These are phyloP conservation scores for Polyporus arcularius DNA, from an alignment of 768 basidiomycete species.

Conservation along the genomic window DNA sequence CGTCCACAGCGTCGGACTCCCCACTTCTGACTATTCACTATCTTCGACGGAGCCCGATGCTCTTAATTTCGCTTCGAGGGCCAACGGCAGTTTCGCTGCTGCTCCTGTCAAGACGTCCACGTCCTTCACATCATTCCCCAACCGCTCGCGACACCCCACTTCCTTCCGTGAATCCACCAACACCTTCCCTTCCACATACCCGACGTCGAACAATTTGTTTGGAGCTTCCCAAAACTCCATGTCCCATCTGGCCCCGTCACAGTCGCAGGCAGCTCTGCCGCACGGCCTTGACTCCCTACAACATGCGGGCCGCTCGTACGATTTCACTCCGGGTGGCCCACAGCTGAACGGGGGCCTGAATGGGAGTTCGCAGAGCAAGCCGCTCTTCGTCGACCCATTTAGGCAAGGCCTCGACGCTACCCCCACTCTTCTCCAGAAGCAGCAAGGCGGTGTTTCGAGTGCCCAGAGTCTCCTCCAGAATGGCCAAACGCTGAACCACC, in stretches of 20 bases:
- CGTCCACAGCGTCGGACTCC: constrained; percentile 39
- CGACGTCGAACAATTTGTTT: constrained; percentile 27
- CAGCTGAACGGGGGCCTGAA: constrained; percentile 19
- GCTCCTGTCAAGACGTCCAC: constrained; percentile 38
- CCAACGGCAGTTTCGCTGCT: constrained; percentile 36
- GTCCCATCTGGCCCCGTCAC: constrained; percentile 37
- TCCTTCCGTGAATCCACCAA: constrained; percentile 31
- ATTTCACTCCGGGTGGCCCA: constrained; percentile 32
- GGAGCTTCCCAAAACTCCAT: constrained; percentile 27
- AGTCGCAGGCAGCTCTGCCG: constrained; percentile 31
- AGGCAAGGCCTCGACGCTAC: constrained; percentile 25
- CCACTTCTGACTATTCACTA: constrained; percentile 38
- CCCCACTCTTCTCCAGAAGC: constrained; percentile 20
- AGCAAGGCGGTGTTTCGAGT: constrained; percentile 10
- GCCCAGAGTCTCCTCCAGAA: constrained; percentile 18
- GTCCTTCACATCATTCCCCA: constrained; percentile 33
- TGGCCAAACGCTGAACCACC: constrained; percentile 35
- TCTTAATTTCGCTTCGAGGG: constrained; percentile 33
- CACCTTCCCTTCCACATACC: constrained; percentile 30
- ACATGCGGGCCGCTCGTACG: constrained; percentile 33
- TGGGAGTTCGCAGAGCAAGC: constrained; percentile 19
- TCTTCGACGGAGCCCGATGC: constrained; percentile 33
- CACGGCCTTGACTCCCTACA: constrained; percentile 18
- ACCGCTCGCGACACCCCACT: constrained; percentile 38
- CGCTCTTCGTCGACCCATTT: constrained; percentile 25